Conservation (phyloP, 768 basidiomycete genomes). For the Obba rivulosa region DNA sequence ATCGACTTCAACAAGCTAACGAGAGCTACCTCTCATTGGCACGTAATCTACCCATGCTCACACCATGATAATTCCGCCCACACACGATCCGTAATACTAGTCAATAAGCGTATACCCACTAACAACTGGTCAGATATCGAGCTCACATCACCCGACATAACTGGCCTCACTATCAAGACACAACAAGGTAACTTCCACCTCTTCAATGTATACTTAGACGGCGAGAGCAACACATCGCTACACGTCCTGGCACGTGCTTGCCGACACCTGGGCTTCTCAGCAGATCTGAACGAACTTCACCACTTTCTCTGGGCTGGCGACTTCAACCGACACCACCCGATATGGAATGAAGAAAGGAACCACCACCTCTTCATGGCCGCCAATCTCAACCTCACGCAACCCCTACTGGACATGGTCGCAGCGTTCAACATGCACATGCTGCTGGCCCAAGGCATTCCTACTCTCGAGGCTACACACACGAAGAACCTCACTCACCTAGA, state of each 20-base stretch:
- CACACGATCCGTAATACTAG: conserved; percentile 8
- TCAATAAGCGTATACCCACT: conserved; percentile 9
- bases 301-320: conserved; percentile 29
- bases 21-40: conserved; percentile 10
- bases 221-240: conserved; percentile 16
- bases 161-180: conserved; percentile 19
- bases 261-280: background rate
- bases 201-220: conserved; percentile 36
- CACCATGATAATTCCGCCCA: conserved; percentile 8
- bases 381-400: conserved; percentile 18
- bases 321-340: conserved; percentile 36
- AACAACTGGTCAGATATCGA: conserved; percentile 7
- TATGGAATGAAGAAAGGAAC: conserved; percentile 33
- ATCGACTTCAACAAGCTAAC: conserved; percentile 18
- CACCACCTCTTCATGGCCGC: conserved; percentile 29
- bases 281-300: background rate
- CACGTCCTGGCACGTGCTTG: background rate
- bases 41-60: conserved; percentile 20
- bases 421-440: conserved; percentile 28
- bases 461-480: conserved; percentile 21
- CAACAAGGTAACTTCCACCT: conserved; percentile 17
- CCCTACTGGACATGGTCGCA: conserved; percentile 23
- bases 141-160: conserved; percentile 21
- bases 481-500: conserved; percentile 35
- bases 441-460: conserved; percentile 30